phyloP scores from a whole-genome alignment of 371 early-diverging fungal species.

The Mycotypha africana region DNA sequence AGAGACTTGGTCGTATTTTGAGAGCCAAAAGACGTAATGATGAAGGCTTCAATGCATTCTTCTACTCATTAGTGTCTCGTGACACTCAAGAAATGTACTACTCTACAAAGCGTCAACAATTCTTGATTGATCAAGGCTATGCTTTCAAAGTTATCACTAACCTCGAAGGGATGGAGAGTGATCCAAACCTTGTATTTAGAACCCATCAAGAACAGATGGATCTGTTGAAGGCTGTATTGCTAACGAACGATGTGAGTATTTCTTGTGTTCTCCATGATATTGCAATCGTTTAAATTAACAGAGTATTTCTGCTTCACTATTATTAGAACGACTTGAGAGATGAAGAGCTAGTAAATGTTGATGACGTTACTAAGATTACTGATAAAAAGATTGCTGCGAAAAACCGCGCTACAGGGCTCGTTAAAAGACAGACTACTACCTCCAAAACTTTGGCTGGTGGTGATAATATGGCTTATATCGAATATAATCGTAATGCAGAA shows the following conservation, averaged over 20 bases:
- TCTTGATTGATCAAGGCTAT: conserved; percentile 99
- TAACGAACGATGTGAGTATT: conserved; percentile 65
- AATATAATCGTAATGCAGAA: conserved; percentile 50
- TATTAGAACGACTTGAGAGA: conserved; percentile 57
- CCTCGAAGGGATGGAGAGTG: conserved; percentile 75
- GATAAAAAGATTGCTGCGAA: conserved; percentile 40
- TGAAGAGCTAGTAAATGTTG: conserved; percentile 37
- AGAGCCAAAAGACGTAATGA: conserved; percentile 97
- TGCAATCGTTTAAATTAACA: too few relatives aligned
- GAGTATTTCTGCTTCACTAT: not conserved
- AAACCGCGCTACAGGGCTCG: conserved; percentile 21
- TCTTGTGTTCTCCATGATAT: conserved; percentile 20
- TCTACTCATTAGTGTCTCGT: conserved; percentile 96
- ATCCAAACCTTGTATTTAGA: conserved; percentile 68
- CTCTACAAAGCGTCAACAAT: conserved; percentile 97
- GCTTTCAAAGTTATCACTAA: conserved; percentile 95
- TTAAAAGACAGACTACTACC: conserved; percentile 51
- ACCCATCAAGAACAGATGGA: conserved; percentile 81
- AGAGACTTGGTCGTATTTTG: conserved; percentile 94
- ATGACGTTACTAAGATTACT: conserved; percentile 41
- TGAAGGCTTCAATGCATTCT: conserved; percentile 96
- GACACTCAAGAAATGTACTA: conserved; percentile 99
- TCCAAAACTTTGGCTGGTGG: conserved; percentile 85
- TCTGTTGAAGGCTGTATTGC: conserved; percentile 82
- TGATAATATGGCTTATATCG: conserved; percentile 94